Percentiles rank a stretch among this genome's conserved stretches.
phyloP scores from a whole-genome alignment of 768 basidiomycete species.

The Pleurotus cornucopiae region DNA sequence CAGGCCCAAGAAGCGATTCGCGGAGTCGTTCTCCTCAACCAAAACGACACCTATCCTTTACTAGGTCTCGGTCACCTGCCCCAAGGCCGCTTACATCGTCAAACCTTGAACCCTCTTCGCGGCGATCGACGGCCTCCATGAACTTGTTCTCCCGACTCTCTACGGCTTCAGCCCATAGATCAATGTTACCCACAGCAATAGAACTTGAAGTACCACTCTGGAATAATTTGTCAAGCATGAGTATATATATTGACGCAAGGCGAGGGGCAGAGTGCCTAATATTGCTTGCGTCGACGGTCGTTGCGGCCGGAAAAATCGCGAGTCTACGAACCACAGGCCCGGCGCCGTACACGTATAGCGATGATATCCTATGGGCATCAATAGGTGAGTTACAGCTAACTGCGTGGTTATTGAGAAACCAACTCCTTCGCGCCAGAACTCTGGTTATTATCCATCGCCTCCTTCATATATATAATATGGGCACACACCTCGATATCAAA shows the following conservation, averaged over 20 bases:
- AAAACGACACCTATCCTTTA: slow-evolving; percentile 46
- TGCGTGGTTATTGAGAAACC: slow-evolving; percentile 8
- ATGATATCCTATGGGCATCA: slow-evolving; percentile 41
- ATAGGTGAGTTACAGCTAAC: slow-evolving; percentile 33
- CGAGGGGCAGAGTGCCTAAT: slow-evolving; percentile 61
- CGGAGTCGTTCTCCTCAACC: slow-evolving; percentile 22
- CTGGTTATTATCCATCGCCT: slow-evolving; percentile 45
- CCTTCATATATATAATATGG: slow-evolving; percentile 60
- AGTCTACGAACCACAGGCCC: slow-evolving; percentile 25
- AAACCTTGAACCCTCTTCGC: slow-evolving; percentile 18
- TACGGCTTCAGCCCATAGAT: slow-evolving; percentile 16
- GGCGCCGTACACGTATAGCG: slow-evolving; percentile 15
- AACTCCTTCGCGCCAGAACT: slow-evolving; percentile 41
- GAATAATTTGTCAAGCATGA: slow-evolving; percentile 33
- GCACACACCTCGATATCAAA: slow-evolving; percentile 47
- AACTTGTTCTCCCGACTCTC: slow-evolving; percentile 35
- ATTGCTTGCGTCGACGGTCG: slow-evolving; percentile 59
- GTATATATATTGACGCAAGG: slow-evolving; percentile 57
- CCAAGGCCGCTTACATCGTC: slow-evolving; percentile 30
- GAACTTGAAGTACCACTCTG: slow-evolving; percentile 42
- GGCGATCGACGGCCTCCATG: slow-evolving; percentile 39
- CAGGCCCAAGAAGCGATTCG: slow-evolving; percentile 2
- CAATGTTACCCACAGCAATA: slow-evolving; percentile 46
- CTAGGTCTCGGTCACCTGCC: slow-evolving; percentile 71
- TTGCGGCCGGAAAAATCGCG: slow-evolving; percentile 47